Conservation (phyloP, 2,329 filamentous ascomycete species). For the Lachnellula willkommii region DNA sequence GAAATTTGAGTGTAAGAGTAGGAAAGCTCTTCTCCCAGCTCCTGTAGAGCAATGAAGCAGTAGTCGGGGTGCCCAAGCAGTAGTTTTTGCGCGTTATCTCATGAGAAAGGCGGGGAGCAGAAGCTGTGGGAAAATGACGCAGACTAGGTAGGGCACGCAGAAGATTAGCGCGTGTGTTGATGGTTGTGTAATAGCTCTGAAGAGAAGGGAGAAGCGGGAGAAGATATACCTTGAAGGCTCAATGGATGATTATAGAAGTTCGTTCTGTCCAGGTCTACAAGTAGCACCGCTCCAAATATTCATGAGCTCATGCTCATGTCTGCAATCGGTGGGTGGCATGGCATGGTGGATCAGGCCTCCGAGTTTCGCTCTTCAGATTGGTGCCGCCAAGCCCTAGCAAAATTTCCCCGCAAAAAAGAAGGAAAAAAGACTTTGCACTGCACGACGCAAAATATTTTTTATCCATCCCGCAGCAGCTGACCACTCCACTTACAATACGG, state of each 20-base stretch:
- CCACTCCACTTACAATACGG: conserved; percentile 11
- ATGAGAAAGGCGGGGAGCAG: conserved; percentile 25
- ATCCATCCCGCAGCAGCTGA: conserved; percentile 1
- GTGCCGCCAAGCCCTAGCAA: background rate
- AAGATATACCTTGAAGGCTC: conserved; percentile 14
- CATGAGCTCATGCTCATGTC: background rate
- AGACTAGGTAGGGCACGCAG: conserved; percentile 15
- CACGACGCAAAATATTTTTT: conserved; percentile 11
- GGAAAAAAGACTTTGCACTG: conserved; percentile 11
- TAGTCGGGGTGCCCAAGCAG: conserved; percentile 23
- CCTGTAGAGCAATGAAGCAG: conserved; percentile 22
- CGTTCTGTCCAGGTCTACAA: background rate
- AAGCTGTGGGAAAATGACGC: conserved; percentile 21
- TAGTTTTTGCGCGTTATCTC: conserved; percentile 19
- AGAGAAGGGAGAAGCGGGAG: background rate
- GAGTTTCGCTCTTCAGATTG: no score
- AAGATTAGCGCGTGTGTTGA: background rate
- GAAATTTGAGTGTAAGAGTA: conserved; percentile 11
- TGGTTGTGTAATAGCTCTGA: background rate
- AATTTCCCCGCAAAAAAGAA: background rate
- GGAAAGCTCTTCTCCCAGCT: conserved; percentile 22
- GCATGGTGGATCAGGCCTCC: no score
- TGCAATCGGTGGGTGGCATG: background rate
- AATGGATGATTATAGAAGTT: conserved; percentile 9
- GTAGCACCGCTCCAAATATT: conserved; percentile 1